phyloP scores from a whole-genome alignment of 2,329 filamentous ascomycete genomes.

The Neofusicoccum kwambonambiense region DNA sequence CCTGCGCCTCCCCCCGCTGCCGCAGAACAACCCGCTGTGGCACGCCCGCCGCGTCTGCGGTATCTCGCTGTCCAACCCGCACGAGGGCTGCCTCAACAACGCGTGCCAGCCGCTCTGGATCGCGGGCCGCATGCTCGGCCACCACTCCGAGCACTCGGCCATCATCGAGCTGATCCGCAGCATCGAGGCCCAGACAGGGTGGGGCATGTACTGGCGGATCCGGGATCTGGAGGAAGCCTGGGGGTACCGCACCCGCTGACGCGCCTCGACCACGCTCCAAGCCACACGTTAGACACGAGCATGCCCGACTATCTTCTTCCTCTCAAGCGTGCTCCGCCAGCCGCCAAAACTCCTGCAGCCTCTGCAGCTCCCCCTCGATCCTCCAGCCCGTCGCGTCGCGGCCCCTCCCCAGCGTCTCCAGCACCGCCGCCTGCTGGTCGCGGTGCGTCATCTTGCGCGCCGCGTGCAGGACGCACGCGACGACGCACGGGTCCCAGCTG shows the following conservation, averaged over 20 bases:
- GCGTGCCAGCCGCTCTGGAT: slow-evolving; percentile 59
- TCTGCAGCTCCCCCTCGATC: slow-evolving; percentile 21
- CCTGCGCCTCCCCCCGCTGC: slow-evolving; percentile 31
- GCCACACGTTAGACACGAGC: background rate
- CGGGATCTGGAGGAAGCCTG: slow-evolving; percentile 47
- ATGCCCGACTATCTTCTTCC: no score
- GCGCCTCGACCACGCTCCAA: background rate
- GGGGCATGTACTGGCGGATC: slow-evolving; percentile 56
- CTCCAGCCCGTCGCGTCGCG: slow-evolving; percentile 46
- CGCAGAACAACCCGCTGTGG: slow-evolving; percentile 49
- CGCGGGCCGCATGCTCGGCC: slow-evolving; percentile 55
- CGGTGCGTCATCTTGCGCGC: slow-evolving; percentile 50
- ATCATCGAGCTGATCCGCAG: slow-evolving; percentile 47
- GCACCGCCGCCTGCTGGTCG: slow-evolving; percentile 46
- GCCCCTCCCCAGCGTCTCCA: slow-evolving; percentile 41
- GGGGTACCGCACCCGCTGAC: slow-evolving; percentile 26
- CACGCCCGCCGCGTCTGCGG: slow-evolving; percentile 57
- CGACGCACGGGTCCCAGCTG: slow-evolving; percentile 50
- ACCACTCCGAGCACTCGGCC: slow-evolving; percentile 44
- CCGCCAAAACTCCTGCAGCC: slow-evolving; percentile 25
- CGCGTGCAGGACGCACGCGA: slow-evolving; percentile 48
- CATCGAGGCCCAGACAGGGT: slow-evolving; percentile 55
- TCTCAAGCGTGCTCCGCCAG: slow-evolving; percentile 25
- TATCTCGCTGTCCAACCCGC: slow-evolving; percentile 56
- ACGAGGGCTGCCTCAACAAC: slow-evolving; percentile 57